Evolutionary conservation across 225 moss, liverwort and hornwort genomes (phyloP), one percentile per base, ranked within the genome.

Genomic region (Polytrichum commune): DNA sequence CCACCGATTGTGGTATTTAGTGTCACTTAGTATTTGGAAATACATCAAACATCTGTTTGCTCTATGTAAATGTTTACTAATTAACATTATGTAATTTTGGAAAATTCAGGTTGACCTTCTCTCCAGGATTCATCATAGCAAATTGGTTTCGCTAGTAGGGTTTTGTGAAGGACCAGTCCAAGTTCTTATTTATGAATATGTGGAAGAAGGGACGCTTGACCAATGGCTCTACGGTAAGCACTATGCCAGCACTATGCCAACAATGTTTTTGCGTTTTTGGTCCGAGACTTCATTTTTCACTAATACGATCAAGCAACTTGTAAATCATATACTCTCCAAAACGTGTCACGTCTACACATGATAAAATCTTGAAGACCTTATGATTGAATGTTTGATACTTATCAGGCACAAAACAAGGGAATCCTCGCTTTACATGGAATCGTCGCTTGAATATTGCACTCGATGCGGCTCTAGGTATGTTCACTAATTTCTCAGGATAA

Each of bases 111-210:
- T 74, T 5, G 56, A 58, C 19, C 32, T 74, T 18, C 73, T 74
- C 19, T 74, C 73, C 18, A 58, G 73, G 60, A 66, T 66, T 25
- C 66, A 74, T 33, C 35, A 58, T 19, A 30, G 73, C 18, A 64
- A 65, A 23, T 58, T 74, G 73, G 66, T 74, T 28, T 57, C 57
- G 6, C 38, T 74, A 55, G 19, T 74, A 53, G 73, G 73, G 19
- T 74, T 29, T 20, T 74, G 73, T 8, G 73, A 74, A 19, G 73
- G 66, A 55, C 26, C 28, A 19, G 65, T 29, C 54, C 73, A 73
- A 65, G 64, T 73, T 4, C 65, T 73, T 19, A 65, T 73, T 7
- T 73, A 73, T 18, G 73, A 73, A 6, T 73, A 73, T 55, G 73
- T 65, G 27, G 64, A 73, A 73, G 73, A 73, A 38, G 73, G 73